phyloP scores from a whole-genome alignment of 2,329 filamentous ascomycete species.

The Dactylonectria macrodidyma region DNA sequence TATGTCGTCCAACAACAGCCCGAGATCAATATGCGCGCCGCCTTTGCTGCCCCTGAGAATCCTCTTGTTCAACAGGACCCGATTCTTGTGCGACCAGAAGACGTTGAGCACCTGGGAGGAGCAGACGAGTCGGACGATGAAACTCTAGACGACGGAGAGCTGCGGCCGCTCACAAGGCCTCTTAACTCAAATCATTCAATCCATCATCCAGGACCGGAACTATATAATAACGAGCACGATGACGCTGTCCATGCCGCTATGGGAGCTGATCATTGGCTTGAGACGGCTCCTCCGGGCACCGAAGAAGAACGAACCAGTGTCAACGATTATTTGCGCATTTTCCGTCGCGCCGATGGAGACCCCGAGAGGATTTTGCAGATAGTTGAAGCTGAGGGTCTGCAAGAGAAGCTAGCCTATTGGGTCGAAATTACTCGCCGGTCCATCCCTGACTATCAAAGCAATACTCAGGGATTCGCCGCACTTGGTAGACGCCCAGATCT shows the following conservation, averaged over 20 bases:
- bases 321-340: constrained; percentile 65
- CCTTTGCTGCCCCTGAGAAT: constrained; percentile 65
- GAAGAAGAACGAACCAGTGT: constrained; percentile 45
- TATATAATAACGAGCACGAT: constrained; percentile 24
- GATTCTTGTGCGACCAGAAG: constrained; percentile 43
- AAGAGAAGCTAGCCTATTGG: constrained; percentile 72
- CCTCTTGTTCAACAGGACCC: constrained; percentile 46
- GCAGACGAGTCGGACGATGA: constrained; percentile 51
- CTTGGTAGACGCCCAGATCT: constrained; percentile 18
- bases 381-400: constrained; percentile 72
- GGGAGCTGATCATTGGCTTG: constrained; percentile 21
- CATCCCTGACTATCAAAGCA: constrained; percentile 37
- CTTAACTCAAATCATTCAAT: constrained; percentile 34
- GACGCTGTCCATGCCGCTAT: constrained; percentile 14
- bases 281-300: constrained; percentile 11
- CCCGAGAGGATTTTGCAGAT: constrained; percentile 72
- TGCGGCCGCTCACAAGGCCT: constrained; percentile 29
- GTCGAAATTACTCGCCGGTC: constrained; percentile 65
- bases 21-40: constrained; percentile 85
- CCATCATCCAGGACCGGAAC: constrained; percentile 23
- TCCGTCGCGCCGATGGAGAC: constrained; percentile 72
- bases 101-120: constrained; percentile 41
- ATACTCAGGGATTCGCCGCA: constrained; percentile 7
- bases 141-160: constrained; percentile 48
- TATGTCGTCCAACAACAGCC: constrained; percentile 99